Conservation (phyloP, 148 eudicot species). For the Rhododendron ovatum region DNA sequence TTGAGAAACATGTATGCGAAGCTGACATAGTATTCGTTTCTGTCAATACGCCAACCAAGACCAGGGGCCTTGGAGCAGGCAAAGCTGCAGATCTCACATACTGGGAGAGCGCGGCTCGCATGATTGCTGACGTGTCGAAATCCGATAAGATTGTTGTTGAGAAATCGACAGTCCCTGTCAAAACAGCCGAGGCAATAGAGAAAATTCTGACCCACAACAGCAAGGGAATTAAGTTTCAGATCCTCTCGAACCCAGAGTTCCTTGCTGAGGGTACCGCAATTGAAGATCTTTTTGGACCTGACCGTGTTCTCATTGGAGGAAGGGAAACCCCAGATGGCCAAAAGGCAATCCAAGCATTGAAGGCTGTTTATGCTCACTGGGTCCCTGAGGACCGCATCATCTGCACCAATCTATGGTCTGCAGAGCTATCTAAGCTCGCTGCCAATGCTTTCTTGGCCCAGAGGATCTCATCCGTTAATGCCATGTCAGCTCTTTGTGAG, state of each 20-base stretch:
- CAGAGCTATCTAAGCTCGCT: conserved; percentile 87
- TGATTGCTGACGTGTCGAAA: conserved; percentile 81
- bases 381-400: conserved; percentile 71
- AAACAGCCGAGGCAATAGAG: conserved; percentile 82
- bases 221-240: conserved; percentile 55
- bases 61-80: conserved; percentile 59
- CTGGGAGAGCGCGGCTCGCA: conserved; percentile 85
- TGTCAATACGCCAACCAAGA: conserved; percentile 59
- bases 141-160: conserved; percentile 77
- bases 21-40: conserved; percentile 76
- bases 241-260: conserved; percentile 75
- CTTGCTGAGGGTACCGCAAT: conserved; percentile 89
- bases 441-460: conserved; percentile 78
- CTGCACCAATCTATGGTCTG: conserved; percentile 82
- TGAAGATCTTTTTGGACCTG: conserved; percentile 65
- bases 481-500: conserved; percentile 65
- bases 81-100: conserved; percentile 59
- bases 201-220: conserved; percentile 70
- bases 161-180: conserved; percentile 78
- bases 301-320: conserved; percentile 80
- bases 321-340: conserved; percentile 72
- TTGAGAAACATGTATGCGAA: conserved; percentile 66
- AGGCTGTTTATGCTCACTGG: conserved; percentile 74
- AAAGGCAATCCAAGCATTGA: conserved; percentile 62
- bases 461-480: conserved; percentile 58